Evolutionary conservation across 2,329 filamentous ascomycete genomes (phyloP), one percentile per base, ranked within the genome.

Genomic region (Cadophora gregata): DNA sequence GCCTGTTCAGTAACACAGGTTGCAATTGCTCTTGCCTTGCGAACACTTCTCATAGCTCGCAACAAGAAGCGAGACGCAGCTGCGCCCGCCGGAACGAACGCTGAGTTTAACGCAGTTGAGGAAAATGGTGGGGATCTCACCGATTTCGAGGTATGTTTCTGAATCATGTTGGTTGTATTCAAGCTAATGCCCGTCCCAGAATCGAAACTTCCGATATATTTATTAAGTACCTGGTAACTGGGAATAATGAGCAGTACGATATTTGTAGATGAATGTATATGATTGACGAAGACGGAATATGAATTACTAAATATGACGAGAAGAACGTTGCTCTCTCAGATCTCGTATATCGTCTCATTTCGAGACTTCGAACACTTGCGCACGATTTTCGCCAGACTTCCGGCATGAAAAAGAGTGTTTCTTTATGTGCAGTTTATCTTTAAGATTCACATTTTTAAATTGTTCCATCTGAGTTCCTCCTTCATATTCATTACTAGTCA

Each of bases 1-100:
- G 80, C 79, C 24, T 85, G 82, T 69, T 76, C 81, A 7, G 79
- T 77, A 21, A 76, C 75, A 9, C 81, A 83, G 67, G 73, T 82
- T n/a, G 74, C 74, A 19, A 68, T 81, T 19, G 78, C 78, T n/a
- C 59, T 79, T 53, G 62, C 59, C 19, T 56, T 81, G 70, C 71
- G 80, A 27, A 65, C 77, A 25, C 67, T 81, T 47, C 67, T 83
- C 60, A 73, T 77, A 7, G 70, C 74, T 56, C 73, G 80, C 6
- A 81, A 81, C 61, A 80, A 78, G 72, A 75, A 75, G 70, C 75
- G 78, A 53, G 81, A 82, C 45, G 56, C 53, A 12, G 45, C 36
- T 31, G 61, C 58, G 6, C 29, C 51, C n/a, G 59, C 53, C 25
- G 59, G 58, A 31, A 59, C 51, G 12, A 59, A 59, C 47, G 45